These are phyloP conservation scores for Rhizopogon hawkerae DNA, from an alignment of 1,284 basidiomycete genomes.

Conservation along the genomic window DNA sequence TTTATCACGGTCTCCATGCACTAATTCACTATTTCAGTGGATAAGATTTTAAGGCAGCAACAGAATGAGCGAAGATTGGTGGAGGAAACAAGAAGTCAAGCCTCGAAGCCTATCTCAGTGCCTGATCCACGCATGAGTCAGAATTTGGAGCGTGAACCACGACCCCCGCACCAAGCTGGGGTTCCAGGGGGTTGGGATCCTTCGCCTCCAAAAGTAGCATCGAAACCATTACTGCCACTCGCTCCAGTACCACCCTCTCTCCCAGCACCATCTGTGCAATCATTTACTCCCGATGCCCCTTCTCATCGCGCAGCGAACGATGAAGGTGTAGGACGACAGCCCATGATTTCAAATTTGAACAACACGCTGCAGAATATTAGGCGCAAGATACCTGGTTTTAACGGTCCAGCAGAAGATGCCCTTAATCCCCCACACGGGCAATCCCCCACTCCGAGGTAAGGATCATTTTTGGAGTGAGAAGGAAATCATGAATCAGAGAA, in stretches of 20 bases:
- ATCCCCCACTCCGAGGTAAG: slow-evolving; percentile 2
- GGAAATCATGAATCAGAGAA: neutral
- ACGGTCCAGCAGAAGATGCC: slow-evolving; percentile 2
- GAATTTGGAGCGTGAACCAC: slow-evolving; percentile 3
- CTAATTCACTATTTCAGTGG: slow-evolving; percentile 44
- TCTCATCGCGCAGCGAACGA: neutral
- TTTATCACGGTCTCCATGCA: neutral
- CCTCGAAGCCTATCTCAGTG: slow-evolving; percentile 11
- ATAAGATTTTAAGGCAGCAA: slow-evolving; percentile 84
- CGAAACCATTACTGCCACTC: neutral
- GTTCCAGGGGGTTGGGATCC: slow-evolving; percentile 20
- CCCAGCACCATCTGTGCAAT: neutral
- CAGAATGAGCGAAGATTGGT: slow-evolving; percentile 62
- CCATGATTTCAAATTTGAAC: slow-evolving; percentile 5
- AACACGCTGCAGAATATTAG: slow-evolving; percentile 23
- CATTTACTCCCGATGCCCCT: neutral
- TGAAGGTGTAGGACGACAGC: neutral
- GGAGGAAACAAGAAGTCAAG: slow-evolving; percentile 36
- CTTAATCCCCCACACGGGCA: slow-evolving; percentile 4
- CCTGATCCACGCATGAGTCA: slow-evolving; percentile 1
- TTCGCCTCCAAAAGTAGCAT: neutral
- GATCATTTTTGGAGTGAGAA: neutral
- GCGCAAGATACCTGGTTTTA: slow-evolving; percentile 20
- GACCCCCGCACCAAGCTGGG: slow-evolving; percentile 12
- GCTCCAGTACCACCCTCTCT: slow-evolving; percentile 10